phyloP scores from a whole-genome alignment of 352 stramenopile species.

The Pythium brassicae region DNA sequence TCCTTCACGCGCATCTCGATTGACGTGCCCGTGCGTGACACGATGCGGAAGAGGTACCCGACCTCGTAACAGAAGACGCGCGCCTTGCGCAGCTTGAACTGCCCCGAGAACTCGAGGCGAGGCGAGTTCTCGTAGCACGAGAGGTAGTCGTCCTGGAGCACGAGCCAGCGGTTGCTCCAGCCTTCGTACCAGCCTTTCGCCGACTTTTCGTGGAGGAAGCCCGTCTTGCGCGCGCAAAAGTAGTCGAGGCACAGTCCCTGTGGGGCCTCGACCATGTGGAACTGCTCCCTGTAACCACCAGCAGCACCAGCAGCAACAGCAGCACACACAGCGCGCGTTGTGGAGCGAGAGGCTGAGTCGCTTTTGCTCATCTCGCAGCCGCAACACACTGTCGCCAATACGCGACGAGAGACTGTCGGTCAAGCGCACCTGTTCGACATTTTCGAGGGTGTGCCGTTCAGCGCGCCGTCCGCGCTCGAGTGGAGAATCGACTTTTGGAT shows the following conservation, averaged over 20 bases:
- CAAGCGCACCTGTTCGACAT: conserved; percentile 5
- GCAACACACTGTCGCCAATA: no score
- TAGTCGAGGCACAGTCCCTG: conserved; percentile 67
- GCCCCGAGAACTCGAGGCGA: conserved; percentile 59
- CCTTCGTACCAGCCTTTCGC: conserved; percentile 80
- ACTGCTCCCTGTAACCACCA: conserved; percentile 10
- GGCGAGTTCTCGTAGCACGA: conserved; percentile 82
- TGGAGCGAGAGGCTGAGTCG: no score
- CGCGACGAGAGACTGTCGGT: no score
- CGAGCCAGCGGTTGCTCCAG: conserved; percentile 77
- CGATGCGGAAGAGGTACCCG: conserved; percentile 73
- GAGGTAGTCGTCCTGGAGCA: conserved; percentile 70
- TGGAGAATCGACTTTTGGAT: conserved; percentile 40
- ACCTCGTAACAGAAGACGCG: conserved; percentile 71
- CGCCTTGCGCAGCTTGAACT: conserved; percentile 65
- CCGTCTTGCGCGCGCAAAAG: conserved; percentile 72
- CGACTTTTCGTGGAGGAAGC: conserved; percentile 69
- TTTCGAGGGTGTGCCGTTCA: not conserved
- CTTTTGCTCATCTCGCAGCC: no score
- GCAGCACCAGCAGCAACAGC: no score
- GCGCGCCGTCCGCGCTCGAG: conserved; percentile 10
- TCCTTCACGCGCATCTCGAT: conserved; percentile 81
- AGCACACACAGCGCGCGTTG: not conserved
- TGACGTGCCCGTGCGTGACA: conserved; percentile 57
- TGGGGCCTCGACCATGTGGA: conserved; percentile 45